These are phyloP conservation scores for Dalbergia cochinchinensis DNA, from an alignment of 306 rosid species.

Conservation along the genomic window DNA sequence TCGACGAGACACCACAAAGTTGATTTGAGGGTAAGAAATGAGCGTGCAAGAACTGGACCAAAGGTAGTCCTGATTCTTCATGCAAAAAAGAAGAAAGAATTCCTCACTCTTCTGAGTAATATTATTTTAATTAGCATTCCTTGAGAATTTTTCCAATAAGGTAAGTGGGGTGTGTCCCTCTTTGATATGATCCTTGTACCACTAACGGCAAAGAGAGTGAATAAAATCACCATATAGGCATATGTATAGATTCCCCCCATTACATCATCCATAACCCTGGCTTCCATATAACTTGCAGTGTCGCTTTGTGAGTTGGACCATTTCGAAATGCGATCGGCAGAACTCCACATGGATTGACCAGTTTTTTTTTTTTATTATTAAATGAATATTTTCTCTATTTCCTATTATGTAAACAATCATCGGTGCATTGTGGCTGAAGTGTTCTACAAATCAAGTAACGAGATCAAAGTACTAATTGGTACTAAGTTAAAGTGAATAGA, in stretches of 20 bases:
- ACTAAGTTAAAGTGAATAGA: too few species aligned
- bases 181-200: constrained; percentile 41
- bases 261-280: constrained; percentile 28
- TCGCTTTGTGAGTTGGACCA: not conserved
- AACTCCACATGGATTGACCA: constrained; percentile 4
- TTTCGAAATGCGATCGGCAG: not conserved
- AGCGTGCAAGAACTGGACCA: not conserved
- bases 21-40: not conserved
- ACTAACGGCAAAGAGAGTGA: constrained; percentile 44
- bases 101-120: not conserved
- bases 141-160: constrained; percentile 33
- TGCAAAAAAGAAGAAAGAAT: not conserved
- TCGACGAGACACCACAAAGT: not conserved
- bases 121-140: constrained; percentile 6
- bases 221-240: not conserved
- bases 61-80: too few species aligned
- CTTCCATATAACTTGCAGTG: constrained; percentile 33
- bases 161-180: constrained; percentile 36
- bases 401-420: not conserved
- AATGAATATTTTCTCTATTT: not conserved
- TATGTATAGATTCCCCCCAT: constrained; percentile 25
- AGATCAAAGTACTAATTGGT: too few species aligned
- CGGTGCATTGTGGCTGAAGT: not conserved
- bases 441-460: not conserved
- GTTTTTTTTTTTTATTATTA: not conserved